phyloP scores from a whole-genome alignment of 176 grass and related monocot genomes.

The Phyllostachys edulis region DNA sequence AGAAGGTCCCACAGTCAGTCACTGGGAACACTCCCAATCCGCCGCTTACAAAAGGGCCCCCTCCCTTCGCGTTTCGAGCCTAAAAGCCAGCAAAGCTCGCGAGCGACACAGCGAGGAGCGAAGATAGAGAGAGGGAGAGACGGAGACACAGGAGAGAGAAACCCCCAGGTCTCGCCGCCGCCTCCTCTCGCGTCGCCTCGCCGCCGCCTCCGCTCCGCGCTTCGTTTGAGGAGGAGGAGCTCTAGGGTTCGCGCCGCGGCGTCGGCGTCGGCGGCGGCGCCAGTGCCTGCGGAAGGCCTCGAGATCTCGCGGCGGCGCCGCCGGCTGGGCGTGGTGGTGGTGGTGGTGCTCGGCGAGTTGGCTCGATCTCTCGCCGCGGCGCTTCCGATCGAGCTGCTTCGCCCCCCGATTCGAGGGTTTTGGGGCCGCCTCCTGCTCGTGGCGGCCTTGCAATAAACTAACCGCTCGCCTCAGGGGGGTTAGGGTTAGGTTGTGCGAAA shows the following conservation, averaged over 20 bases:
- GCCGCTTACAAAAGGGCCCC: slow-evolving; percentile 32
- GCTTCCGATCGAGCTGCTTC: slow-evolving; percentile 28
- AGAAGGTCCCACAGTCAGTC: not conserved
- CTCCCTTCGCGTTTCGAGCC: slow-evolving; percentile 3
- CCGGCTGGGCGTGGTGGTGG: slow-evolving; percentile 27
- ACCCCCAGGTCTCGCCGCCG: not conserved
- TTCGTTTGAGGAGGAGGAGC: slow-evolving; percentile 24
- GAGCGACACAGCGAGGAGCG: slow-evolving; percentile 27
- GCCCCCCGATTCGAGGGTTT: slow-evolving; percentile 44
- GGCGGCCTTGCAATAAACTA: slow-evolving; percentile 31
- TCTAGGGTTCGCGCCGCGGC: slow-evolving; percentile 41
- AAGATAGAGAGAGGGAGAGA: slow-evolving; percentile 5
- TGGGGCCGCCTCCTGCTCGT: not conserved
- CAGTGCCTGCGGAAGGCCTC: slow-evolving; percentile 26
- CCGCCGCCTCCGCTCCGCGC: slow-evolving; percentile 35
- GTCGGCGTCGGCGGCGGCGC: slow-evolving; percentile 23
- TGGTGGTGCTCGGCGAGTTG: slow-evolving; percentile 31
- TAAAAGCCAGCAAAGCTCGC: slow-evolving; percentile 22
- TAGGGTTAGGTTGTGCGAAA: slow-evolving; percentile 53
- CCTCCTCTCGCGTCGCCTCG: slow-evolving; percentile 4
- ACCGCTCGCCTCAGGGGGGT: not conserved
- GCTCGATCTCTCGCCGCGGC: slow-evolving; percentile 41
- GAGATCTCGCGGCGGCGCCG: slow-evolving; percentile 54
- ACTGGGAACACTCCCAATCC: not conserved
- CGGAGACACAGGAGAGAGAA: slow-evolving; percentile 22